These are phyloP conservation scores for Candida ipomoeae DNA, from an alignment of 805 yeast genomes.

Conservation along the genomic window DNA sequence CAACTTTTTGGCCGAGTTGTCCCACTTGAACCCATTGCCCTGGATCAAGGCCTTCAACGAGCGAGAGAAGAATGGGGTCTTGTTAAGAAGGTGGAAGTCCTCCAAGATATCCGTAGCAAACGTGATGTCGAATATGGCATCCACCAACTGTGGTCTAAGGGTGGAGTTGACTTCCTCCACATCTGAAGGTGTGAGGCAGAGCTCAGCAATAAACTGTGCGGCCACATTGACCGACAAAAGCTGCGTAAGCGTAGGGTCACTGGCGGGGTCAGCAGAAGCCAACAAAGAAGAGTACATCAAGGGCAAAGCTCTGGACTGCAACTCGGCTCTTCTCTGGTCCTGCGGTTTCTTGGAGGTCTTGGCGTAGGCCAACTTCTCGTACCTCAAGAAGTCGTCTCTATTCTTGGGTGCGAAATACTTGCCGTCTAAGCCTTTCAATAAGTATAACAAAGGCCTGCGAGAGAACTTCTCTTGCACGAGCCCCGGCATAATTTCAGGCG, in stretches of 20 bases:
- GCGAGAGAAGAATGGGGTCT: constrained; percentile 68
- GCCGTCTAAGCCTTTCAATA: constrained; percentile 73
- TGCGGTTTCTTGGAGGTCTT: constrained; percentile 84
- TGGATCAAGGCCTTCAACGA: constrained; percentile 72
- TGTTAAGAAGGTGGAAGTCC: constrained; percentile 63
- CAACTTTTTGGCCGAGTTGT: constrained; percentile 44
- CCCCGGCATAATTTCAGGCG: constrained; percentile 47
- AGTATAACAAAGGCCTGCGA: constrained; percentile 82
- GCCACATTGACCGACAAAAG: constrained; percentile 70
- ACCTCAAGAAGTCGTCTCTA: constrained; percentile 55
- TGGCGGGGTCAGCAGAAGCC: constrained; percentile 21
- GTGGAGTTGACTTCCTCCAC: constrained; percentile 36
- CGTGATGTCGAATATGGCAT: constrained; percentile 50
- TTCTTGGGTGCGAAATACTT: constrained; percentile 73
- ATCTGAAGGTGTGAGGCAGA: constrained; percentile 54
- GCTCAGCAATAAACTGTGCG: constrained; percentile 77
- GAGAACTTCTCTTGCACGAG: constrained; percentile 69
- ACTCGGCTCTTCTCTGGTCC: constrained; percentile 67
- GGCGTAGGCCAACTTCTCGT: constrained; percentile 51
- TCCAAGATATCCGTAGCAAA: constrained; percentile 63
- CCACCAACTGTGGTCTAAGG: constrained; percentile 47
- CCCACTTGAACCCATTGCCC: constrained; percentile 78
- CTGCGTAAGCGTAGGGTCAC: constrained; percentile 42
- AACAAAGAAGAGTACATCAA: constrained; percentile 53
- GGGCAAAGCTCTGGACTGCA: constrained; percentile 63